These are phyloP conservation scores for Fagopyrum esculentum DNA, from an alignment of 148 eudicot genomes.

Conservation along the genomic window DNA sequence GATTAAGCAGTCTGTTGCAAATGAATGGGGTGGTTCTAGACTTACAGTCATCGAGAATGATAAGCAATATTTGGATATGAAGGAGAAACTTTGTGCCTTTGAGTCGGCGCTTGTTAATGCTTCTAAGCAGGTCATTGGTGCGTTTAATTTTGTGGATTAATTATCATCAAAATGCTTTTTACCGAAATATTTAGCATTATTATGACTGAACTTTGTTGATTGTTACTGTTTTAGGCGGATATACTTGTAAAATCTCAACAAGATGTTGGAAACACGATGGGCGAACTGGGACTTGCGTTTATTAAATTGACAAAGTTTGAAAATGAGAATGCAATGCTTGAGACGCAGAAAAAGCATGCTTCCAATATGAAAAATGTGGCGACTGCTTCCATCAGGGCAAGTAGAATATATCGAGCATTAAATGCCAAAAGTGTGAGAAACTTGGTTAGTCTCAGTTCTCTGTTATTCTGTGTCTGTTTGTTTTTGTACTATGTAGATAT, in stretches of 20 bases:
- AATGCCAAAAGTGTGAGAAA: constrained; percentile 72
- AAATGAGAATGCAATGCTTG: constrained; percentile 47
- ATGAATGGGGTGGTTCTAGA: constrained; percentile 73
- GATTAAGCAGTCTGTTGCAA: constrained; percentile 68
- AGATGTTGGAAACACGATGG: constrained; percentile 84
- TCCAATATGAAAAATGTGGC: constrained; percentile 73
- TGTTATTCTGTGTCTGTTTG: background rate
- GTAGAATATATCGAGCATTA: constrained; percentile 74
- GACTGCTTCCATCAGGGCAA: constrained; percentile 76
- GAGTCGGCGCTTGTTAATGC: constrained; percentile 58
- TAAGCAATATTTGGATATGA: constrained; percentile 70
- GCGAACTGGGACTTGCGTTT: constrained; percentile 78
- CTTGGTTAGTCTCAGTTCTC: constrained; percentile 41
- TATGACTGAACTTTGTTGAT: constrained; percentile 4
- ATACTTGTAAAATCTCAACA: constrained; percentile 82
- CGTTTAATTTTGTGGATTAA: constrained; percentile 6
- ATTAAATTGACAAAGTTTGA: constrained; percentile 88
- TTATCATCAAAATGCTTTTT: background rate
- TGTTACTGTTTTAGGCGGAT: constrained; percentile 58
- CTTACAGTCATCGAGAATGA: constrained; percentile 67
- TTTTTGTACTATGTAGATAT: background rate
- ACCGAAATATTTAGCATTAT: background rate
- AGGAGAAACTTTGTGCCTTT: constrained; percentile 56
- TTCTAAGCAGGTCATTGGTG: constrained; percentile 69
- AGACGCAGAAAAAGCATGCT: constrained; percentile 61